phyloP scores from a whole-genome alignment of 495 filamentous ascomycete species.

The Penicillium verhagenii region DNA sequence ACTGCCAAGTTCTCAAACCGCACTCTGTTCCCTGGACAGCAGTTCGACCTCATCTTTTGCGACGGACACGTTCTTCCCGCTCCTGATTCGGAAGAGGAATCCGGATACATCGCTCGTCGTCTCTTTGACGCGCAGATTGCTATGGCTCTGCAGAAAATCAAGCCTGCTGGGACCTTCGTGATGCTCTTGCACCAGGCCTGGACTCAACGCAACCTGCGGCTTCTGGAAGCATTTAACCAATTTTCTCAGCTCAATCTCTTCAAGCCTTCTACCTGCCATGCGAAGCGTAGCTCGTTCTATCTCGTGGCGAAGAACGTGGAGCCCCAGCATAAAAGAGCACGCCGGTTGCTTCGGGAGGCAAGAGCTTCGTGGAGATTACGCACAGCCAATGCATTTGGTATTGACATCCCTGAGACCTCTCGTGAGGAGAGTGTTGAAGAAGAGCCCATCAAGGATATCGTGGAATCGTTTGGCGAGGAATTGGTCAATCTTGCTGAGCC shows the following conservation, averaged over 20 bases:
- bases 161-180: conserved; percentile 3
- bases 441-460: background rate
- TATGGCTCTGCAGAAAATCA: conserved; percentile 4
- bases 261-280: background rate
- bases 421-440: background rate
- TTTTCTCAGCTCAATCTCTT: conserved; percentile 5
- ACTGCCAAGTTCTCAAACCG: conserved; percentile 1
- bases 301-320: conserved; percentile 10
- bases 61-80: conserved; percentile 2
- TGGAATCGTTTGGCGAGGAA: background rate
- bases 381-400: background rate
- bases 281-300: conserved; percentile 7
- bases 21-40: background rate
- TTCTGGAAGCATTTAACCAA: background rate
- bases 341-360: background rate
- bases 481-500: conserved; percentile 3
- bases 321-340: background rate
- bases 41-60: conserved; percentile 1
- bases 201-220: background rate
- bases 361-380: background rate
- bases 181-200: conserved; percentile 6
- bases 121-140: conserved; percentile 1
- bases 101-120: background rate
- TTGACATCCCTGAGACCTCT: background rate
- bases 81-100: background rate